Base-by-base conservation (phyloP, 2,329 filamentous ascomycete species). In the Trichoderma harzianum region DNA sequence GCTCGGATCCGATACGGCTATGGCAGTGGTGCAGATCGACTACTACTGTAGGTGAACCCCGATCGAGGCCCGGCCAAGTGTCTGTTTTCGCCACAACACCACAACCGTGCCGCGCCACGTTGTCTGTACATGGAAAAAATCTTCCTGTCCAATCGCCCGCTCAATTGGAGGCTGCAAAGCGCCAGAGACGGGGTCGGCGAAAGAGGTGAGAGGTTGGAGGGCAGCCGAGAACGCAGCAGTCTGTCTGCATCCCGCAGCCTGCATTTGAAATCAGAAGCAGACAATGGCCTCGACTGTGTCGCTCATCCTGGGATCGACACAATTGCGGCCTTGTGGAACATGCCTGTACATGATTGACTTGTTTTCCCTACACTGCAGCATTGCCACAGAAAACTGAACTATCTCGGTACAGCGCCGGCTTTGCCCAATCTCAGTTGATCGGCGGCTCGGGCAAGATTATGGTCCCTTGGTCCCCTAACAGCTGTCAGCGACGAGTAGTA, bases 1-100 rank as follows among this genome's bases (percentile, higher is more conserved):
- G 21, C 55, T 69, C 66, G 66, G 55, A 51, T 69, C 55, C 66
- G 55, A 69, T 34, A 26, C 66, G 66, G 66, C 16, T 8, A 55
- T 36, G 43, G 63, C 43, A 34, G 63, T 21, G 21, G 30, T 32
- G 43, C 21, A 47, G 69, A 65, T 62, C 60, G 57, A 28, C 36
- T 60, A 21, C 57, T 32, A 60, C 57, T 34, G 30, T 60, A 34
- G 2, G 61, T 58, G 18, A 67, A 69, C 18, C 55, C 66, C 55
- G 39, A 69, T 69, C 66, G 36, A 60, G 55, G 55, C 66, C 66
- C 65, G 53, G 32, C 26, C 60, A 62, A 62, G 47, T 57, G 26
- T 70, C 61, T 43, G 24, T 51, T 65, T 64, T 70, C 51, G 69
- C 69, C 69, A 70, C 69, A 70, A 70, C 69, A 70, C 69, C 69